Conservation (phyloP, 2,329 filamentous ascomycete species). For the Pseudogymnoascus sp. region DNA sequence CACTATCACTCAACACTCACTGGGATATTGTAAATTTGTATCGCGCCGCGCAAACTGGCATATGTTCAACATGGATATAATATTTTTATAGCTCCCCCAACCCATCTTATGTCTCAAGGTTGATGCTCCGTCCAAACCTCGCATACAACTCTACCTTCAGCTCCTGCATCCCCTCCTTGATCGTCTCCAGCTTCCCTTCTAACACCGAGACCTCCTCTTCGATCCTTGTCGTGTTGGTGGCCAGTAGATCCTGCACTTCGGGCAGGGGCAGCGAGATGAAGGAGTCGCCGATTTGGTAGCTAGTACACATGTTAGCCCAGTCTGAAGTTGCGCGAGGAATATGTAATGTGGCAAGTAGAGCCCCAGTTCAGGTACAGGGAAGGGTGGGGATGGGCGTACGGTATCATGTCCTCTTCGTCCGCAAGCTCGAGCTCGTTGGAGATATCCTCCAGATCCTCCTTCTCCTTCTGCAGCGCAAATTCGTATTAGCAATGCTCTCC, state of each 20-base stretch:
- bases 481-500: constrained; percentile 14
- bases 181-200: constrained; percentile 65
- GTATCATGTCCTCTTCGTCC: constrained; percentile 88
- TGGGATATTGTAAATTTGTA: background rate
- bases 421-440: constrained; percentile 85
- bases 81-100: constrained; percentile 1
- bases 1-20: background rate
- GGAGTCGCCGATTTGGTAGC: constrained; percentile 93
- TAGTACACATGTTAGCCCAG: constrained; percentile 31
- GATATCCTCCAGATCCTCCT: constrained; percentile 93
- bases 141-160: constrained; percentile 91
- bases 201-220: constrained; percentile 67
- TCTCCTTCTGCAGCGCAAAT: constrained; percentile 71
- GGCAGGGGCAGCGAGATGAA: constrained; percentile 81
- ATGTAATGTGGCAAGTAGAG: background rate
- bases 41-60: background rate
- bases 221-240: constrained; percentile 60
- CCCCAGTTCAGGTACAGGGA: background rate
- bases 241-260: constrained; percentile 80
- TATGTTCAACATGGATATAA: constrained; percentile 1
- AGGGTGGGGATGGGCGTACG: constrained; percentile 46
- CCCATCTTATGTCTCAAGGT: constrained; percentile 67
- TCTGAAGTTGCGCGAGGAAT: no score
- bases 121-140: constrained; percentile 93
- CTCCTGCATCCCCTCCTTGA: constrained; percentile 80